Evolutionary conservation across 2,329 filamentous ascomycete species (phyloP).

Genomic region (Calonectria pteridis): DNA sequence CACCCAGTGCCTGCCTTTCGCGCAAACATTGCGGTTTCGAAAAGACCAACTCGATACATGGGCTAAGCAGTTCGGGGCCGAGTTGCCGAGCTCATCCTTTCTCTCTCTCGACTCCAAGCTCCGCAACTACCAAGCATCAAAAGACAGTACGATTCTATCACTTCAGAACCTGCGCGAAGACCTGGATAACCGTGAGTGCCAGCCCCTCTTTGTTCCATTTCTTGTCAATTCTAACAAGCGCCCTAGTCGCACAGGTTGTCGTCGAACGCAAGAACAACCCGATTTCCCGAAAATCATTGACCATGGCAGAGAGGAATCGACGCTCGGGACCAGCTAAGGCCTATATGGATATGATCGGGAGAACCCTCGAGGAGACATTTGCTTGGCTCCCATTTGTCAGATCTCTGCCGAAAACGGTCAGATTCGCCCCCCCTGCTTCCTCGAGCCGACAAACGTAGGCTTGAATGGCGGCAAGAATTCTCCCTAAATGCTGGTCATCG

Average conservation of each 20-base stretch:
- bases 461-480: background rate
- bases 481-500: background rate
- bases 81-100: conserved; percentile 3
- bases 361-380: background rate
- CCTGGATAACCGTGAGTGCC: conserved; percentile 23
- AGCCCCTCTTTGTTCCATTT: background rate
- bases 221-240: background rate
- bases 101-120: conserved; percentile 36
- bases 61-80: conserved; percentile 25
- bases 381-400: background rate
- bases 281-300: background rate
- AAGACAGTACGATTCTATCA: conserved; percentile 12
- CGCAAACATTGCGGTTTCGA: conserved; percentile 6
- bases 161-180: conserved; percentile 26
- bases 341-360: background rate
- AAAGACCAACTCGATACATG: conserved; percentile 27
- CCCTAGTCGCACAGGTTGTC: background rate
- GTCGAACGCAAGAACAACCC: background rate
- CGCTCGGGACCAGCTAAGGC: background rate
- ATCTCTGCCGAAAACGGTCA: background rate
- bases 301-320: too few relatives aligned
- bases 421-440: background rate
- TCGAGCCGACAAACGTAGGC: background rate
- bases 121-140: conserved; percentile 23
- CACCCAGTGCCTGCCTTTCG: conserved; percentile 6